Evolutionary conservation across 495 filamentous ascomycete genomes (phyloP).

Genomic region (Penicillium daleae): DNA sequence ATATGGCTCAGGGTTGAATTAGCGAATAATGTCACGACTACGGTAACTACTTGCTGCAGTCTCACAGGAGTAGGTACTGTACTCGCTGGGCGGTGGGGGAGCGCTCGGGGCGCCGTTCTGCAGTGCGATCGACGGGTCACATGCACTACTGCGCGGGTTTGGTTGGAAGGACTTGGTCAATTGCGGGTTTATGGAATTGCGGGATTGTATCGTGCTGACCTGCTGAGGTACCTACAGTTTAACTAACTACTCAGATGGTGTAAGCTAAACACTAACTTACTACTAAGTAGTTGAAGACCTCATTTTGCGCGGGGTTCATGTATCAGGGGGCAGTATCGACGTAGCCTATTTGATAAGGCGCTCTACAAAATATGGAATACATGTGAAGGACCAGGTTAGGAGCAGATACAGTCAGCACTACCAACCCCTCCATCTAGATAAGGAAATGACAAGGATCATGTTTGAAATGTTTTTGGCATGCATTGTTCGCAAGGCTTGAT

Average conservation of each 20-base stretch:
- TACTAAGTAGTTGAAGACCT: neutral
- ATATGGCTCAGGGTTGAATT: neutral
- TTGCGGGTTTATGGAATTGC: neutral
- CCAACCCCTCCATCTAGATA: neutral
- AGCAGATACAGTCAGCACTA: neutral
- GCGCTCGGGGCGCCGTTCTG: slow-evolving; percentile 20
- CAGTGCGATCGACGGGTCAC: slow-evolving; percentile 31
- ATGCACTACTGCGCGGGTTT: slow-evolving; percentile 18
- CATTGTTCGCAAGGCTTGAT: slow-evolving; percentile 3
- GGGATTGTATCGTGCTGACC: no score
- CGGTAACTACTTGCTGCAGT: neutral
- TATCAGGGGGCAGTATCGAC: no score
- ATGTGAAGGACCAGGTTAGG: neutral
- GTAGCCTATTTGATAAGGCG: neutral
- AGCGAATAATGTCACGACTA: no score
- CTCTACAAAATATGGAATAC: neutral
- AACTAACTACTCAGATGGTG: no score
- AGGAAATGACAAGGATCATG: neutral
- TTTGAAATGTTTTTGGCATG: slow-evolving; percentile 1
- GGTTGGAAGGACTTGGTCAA: slow-evolving; percentile 15
- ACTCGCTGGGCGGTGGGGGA: neutral
- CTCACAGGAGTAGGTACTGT: no score
- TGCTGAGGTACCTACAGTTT: neutral
- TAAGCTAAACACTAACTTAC: no score
- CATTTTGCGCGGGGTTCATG: no score